These are phyloP conservation scores for Zygoascus sp. DNA, from an alignment of 1,139 yeast genomes.

Conservation along the genomic window DNA sequence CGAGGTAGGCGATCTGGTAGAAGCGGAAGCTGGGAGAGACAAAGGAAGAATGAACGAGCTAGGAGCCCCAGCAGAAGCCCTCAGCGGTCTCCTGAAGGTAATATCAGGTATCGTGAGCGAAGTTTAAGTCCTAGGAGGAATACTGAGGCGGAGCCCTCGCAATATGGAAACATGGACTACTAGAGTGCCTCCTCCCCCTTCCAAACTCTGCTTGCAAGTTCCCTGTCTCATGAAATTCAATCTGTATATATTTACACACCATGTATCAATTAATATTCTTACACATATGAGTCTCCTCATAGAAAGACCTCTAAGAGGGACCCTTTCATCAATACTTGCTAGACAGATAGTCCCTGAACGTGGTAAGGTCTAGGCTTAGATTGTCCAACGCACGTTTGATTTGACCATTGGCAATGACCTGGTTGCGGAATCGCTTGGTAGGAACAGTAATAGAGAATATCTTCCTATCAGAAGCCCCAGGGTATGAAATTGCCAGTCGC, in stretches of 20 bases:
- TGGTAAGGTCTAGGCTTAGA: background rate
- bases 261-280: too few species aligned
- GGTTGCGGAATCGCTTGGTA: background rate
- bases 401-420: background rate
- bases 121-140: background rate
- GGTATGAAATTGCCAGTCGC: constrained; percentile 3
- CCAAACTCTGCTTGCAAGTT: too few species aligned
- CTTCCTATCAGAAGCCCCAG: constrained; percentile 2
- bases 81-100: background rate
- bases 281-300: too few species aligned
- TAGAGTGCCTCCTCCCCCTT: background rate
- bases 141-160: background rate
- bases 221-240: background rate
- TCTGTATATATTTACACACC: background rate
- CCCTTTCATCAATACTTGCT: background rate
- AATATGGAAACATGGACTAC: background rate
- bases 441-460: constrained; percentile 8
- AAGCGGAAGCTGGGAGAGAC: constrained; percentile 3
- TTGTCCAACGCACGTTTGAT: constrained; percentile 3
- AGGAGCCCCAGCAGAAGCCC: constrained; percentile 6
- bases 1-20: background rate
- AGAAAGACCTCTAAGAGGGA: too few species aligned
- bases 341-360: background rate
- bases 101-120: background rate
- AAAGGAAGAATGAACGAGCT: background rate